A percentile compares a stretch with the other conserved stretches of the same genome.
Conservation (phyloP, 495 filamentous ascomycete species). For the Sordaria brevicollis region DNA sequence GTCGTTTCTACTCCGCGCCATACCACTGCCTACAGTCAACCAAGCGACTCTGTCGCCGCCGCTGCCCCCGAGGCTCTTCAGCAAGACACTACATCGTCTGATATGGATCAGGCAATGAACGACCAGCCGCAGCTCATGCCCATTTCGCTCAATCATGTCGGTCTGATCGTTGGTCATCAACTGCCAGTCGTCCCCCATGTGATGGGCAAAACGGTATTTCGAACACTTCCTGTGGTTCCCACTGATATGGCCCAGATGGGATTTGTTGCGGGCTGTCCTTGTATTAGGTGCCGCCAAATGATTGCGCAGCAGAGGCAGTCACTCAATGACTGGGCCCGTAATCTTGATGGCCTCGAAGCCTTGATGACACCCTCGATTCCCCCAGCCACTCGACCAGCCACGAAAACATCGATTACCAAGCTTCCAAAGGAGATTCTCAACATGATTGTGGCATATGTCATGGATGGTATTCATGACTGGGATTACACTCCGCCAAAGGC, state of each 20-base stretch:
- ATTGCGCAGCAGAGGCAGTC: not conserved
- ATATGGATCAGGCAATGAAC: not conserved
- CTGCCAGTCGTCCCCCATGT: not conserved
- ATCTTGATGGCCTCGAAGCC: not conserved
- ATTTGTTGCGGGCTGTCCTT: not conserved
- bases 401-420: not conserved
- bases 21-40: not conserved
- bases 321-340: not conserved
- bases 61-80: not conserved
- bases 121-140: too few species aligned
- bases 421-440: not conserved
- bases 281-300: not conserved
- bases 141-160: too few species aligned
- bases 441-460: not conserved
- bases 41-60: not conserved
- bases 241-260: not conserved
- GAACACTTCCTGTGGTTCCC: not conserved
- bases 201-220: not conserved
- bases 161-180: too few species aligned
- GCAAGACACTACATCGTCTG: not conserved
- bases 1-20: not conserved
- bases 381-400: not conserved
- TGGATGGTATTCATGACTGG: not conserved
- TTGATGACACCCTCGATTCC: not conserved
- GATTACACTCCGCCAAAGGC: not conserved